A percentile compares a stretch with the other conserved stretches of the same genome.
Conservation (phyloP, 2,329 filamentous ascomycete species). For the Sclerotinia trifoliorum region DNA sequence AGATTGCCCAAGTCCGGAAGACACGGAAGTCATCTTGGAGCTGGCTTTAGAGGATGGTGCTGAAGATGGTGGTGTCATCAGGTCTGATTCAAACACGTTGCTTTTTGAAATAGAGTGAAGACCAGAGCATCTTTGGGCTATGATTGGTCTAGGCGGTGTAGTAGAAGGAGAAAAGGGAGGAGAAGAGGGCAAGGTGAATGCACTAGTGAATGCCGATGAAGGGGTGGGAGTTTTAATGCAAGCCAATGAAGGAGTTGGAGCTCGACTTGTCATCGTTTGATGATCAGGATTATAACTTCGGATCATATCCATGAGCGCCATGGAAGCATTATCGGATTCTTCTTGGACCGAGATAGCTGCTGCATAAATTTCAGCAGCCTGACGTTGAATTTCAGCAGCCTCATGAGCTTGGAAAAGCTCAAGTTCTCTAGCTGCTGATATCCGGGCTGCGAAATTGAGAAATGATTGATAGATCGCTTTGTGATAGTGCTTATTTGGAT, state of each 20-base stretch:
- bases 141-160: neutral
- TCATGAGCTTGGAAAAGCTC: neutral
- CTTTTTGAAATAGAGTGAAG: neutral
- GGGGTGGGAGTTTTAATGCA: conserved; percentile 4
- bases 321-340: neutral
- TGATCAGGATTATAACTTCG: conserved; percentile 16
- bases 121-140: neutral
- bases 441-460: conserved; percentile 14
- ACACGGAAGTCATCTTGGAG: neutral
- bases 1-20: conserved; percentile 9
- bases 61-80: conserved; percentile 10
- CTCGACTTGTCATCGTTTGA: neutral
- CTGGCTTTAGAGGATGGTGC: neutral
- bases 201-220: conserved; percentile 1
- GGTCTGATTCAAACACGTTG: neutral
- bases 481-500: conserved; percentile 21
- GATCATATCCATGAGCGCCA: conserved; percentile 13
- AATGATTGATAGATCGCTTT: conserved; percentile 21
- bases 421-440: conserved; percentile 2
- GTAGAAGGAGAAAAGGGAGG: conserved; percentile 1
- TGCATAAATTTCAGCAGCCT: neutral
- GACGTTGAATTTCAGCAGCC: neutral
- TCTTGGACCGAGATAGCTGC: neutral
- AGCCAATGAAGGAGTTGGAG: neutral
- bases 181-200: neutral